A percentile compares a stretch with the other conserved stretches of the same genome.
These are phyloP conservation scores for Entomortierella chlamydospora DNA, from an alignment of 192 early-diverging fungal genomes.

Conservation along the genomic window DNA sequence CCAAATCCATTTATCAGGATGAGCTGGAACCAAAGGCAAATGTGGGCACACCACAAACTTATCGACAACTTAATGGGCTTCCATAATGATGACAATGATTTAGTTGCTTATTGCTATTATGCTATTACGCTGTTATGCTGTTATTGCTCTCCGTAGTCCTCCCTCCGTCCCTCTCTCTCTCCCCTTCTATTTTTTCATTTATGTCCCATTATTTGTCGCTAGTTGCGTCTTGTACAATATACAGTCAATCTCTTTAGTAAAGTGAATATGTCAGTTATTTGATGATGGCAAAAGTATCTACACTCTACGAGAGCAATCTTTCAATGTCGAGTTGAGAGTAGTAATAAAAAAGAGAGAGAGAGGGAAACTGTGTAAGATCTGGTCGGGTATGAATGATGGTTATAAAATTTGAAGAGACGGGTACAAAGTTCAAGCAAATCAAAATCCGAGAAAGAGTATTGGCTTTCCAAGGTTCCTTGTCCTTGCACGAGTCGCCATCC, in stretches of 20 bases:
- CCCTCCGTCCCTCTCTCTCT: background rate
- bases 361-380: no score
- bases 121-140: no score
- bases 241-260: background rate
- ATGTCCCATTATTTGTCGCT: constrained; percentile 1
- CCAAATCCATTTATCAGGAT: constrained; percentile 55
- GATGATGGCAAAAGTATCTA: background rate
- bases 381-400: no score
- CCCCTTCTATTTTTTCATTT: background rate
- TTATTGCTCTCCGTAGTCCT: no score
- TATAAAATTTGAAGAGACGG: no score
- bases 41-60: constrained; percentile 24
- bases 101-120: no score
- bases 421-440: no score
- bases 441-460: background rate
- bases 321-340: background rate
- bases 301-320: background rate
- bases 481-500: background rate
- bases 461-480: background rate
- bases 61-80: constrained; percentile 47
- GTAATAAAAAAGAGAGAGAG: background rate
- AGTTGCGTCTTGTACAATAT: constrained; percentile 9
- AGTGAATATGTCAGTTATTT: background rate
- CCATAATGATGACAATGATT: background rate
- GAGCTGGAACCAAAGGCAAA: constrained; percentile 25